A percentile compares a stretch with the other conserved stretches of the same genome.
Evolutionary conservation across 768 basidiomycete genomes (phyloP).

Genomic region (Pisolithus marmoratus): DNA sequence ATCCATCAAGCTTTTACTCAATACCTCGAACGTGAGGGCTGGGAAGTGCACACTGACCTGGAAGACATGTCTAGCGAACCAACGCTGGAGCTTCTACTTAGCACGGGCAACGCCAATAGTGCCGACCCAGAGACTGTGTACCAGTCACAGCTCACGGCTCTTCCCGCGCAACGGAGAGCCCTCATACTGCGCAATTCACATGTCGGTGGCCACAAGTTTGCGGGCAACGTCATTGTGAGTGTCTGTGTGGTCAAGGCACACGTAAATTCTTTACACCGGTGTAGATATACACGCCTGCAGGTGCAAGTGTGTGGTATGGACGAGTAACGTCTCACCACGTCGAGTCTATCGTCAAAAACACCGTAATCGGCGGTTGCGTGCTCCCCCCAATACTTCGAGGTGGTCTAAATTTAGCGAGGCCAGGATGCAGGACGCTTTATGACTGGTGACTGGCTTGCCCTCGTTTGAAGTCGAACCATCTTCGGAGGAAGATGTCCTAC

Average conservation of each 20-base stretch:
- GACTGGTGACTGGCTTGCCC: constrained; percentile 44
- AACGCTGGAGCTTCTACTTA: constrained; percentile 19
- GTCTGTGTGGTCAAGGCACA: not conserved
- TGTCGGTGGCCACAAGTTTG: constrained; percentile 89
- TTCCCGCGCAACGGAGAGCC: constrained; percentile 55
- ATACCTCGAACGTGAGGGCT: constrained; percentile 60
- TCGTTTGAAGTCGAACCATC: no score
- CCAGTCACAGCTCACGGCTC: constrained; percentile 38
- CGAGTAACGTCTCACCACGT: constrained; percentile 89
- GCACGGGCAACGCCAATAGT: not conserved
- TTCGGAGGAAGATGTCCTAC: constrained; percentile 8
- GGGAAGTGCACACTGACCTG: constrained; percentile 71
- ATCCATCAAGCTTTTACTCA: constrained; percentile 49
- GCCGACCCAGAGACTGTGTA: constrained; percentile 51
- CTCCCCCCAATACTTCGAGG: constrained; percentile 83
- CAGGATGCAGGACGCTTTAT: constrained; percentile 60
- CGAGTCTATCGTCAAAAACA: constrained; percentile 78
- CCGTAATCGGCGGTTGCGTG: constrained; percentile 78
- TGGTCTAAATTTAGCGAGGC: constrained; percentile 71
- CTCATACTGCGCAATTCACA: constrained; percentile 87
- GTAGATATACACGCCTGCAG: constrained; percentile 83
- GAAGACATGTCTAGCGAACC: constrained; percentile 44
- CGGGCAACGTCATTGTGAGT: constrained; percentile 86
- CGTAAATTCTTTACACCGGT: not conserved
- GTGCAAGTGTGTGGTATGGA: constrained; percentile 89